Evolutionary conservation across 768 basidiomycete genomes (phyloP).

Genomic region (Sistotremastrum suecicum): DNA sequence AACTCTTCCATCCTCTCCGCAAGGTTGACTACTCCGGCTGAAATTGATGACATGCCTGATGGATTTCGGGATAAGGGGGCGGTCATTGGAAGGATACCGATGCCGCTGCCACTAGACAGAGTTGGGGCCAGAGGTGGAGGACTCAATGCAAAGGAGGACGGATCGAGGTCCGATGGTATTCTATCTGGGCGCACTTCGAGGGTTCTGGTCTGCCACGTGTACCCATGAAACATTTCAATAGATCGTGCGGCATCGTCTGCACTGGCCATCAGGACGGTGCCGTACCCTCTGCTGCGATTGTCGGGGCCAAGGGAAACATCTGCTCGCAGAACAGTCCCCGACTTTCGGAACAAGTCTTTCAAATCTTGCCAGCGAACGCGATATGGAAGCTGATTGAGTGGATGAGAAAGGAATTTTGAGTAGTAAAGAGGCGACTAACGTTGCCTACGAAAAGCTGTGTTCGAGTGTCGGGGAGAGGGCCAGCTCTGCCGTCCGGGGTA

Average conservation of each 20-base stretch:
- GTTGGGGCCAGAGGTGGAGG: not conserved
- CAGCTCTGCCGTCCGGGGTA: conserved; percentile 29
- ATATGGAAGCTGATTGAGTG: conserved; percentile 63
- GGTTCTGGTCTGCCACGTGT: conserved; percentile 88
- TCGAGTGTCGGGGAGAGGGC: conserved; percentile 64
- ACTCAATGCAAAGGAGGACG: conserved; percentile 13
- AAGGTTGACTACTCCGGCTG: not conserved
- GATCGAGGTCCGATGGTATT: conserved; percentile 49
- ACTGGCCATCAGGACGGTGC: conserved; percentile 88
- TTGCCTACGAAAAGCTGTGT: conserved; percentile 96
- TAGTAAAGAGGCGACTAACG: conserved; percentile 31
- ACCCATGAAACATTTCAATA: conserved; percentile 93
- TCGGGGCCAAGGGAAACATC: conserved; percentile 71
- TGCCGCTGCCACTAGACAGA: not conserved
- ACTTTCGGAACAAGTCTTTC: conserved; percentile 92
- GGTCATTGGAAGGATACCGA: conserved; percentile 3
- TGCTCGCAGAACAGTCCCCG: conserved; percentile 78
- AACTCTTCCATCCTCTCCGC: not conserved
- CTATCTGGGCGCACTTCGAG: conserved; percentile 89
- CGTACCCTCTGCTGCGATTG: conserved; percentile 86
- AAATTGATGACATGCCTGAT: conserved; percentile 1
- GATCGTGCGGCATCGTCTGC: conserved; percentile 90
- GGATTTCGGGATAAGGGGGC: conserved; percentile 12
- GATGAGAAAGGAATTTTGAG: not conserved
- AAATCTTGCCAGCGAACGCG: conserved; percentile 98